Conservation (phyloP, 192 early-diverging fungal species). For the Allomyces macrogynus region DNA sequence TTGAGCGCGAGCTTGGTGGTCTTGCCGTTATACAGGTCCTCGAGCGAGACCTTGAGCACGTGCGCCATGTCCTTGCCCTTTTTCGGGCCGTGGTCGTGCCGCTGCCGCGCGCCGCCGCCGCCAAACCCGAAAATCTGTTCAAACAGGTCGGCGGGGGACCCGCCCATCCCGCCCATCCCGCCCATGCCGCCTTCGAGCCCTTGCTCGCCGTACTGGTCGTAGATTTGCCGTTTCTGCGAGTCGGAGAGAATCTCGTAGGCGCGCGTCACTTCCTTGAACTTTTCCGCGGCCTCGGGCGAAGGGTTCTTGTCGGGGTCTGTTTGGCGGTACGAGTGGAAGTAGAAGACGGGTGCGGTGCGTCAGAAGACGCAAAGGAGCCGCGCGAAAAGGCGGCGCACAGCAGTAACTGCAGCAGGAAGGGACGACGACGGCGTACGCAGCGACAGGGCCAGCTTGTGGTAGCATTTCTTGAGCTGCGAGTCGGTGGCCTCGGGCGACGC, state of each 20-base stretch:
- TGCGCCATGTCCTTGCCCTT: constrained; percentile 90
- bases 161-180: constrained; percentile 37
- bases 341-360: not conserved
- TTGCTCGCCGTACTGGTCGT: constrained; percentile 90
- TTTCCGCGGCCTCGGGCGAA: constrained; percentile 15
- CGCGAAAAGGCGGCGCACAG: not conserved
- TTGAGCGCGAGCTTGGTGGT: constrained; percentile 86
- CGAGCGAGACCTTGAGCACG: constrained; percentile 61
- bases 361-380: not conserved
- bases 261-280: constrained; percentile 97
- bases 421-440: constrained; percentile 6
- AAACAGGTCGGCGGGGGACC: constrained; percentile 87
- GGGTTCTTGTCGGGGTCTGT: constrained; percentile 19
- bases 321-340: constrained; percentile 10
- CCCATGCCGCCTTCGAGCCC: constrained; percentile 60
- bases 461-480: constrained; percentile 87
- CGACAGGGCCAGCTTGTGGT: constrained; percentile 89
- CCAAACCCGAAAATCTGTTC: constrained; percentile 87
- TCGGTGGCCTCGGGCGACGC: constrained; percentile 54
- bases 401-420: too few species aligned
- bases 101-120: constrained; percentile 43
- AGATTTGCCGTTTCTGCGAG: constrained; percentile 66
- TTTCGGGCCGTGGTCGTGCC: constrained; percentile 51
- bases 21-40: constrained; percentile 77
- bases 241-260: constrained; percentile 95